Evolutionary conservation across 441 rosid genomes (phyloP), one percentile per base, ranked within the genome.

Genomic region (Omphalea diandra): DNA sequence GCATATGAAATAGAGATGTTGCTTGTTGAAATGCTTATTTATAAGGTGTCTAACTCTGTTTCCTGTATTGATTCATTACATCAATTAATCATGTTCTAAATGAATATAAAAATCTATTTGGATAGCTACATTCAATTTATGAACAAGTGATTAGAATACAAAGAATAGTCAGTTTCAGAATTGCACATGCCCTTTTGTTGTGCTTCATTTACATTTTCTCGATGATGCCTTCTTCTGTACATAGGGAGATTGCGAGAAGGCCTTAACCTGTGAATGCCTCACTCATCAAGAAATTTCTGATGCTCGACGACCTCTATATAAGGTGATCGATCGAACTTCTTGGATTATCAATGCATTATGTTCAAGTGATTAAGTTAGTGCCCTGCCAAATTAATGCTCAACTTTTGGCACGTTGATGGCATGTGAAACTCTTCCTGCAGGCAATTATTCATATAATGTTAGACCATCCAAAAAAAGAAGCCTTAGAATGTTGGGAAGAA

Each of bases 1-100:
- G 86, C 81, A 49, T 90, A 87, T 64, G 94, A 88, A 77, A 76
- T 85, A 67, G 88, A 82, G 61, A 86, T 86, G 90, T 63, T 88
- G 78, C 87, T 86, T 43, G 86, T 77, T 11, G 96, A 90, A 81
- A 69, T 87, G 86, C 77, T 78, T 50, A 88, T 90, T 65, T 90
- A 88, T 83, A 78, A 84, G 91, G 93, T 90, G 50, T 24, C n/a
- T n/a, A n/a, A n/a, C n/a, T n/a, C n/a, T n/a, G n/a, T n/a, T n/a
- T n/a, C n/a, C n/a, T n/a, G n/a, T n/a, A n/a, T n/a, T n/a, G n/a
- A n/a, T n/a, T n/a, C n/a, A n/a, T n/a, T n/a, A n/a, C n/a, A n/a
- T n/a, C n/a, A n/a, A n/a, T n/a, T n/a, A n/a, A n/a, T n/a, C n/a
- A n/a, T n/a, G n/a, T n/a, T n/a, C n/a, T n/a, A n/a, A n/a, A n/a